phyloP scores from a whole-genome alignment of 2,329 filamentous ascomycete species.

The Coniochaeta hoffmannii region DNA sequence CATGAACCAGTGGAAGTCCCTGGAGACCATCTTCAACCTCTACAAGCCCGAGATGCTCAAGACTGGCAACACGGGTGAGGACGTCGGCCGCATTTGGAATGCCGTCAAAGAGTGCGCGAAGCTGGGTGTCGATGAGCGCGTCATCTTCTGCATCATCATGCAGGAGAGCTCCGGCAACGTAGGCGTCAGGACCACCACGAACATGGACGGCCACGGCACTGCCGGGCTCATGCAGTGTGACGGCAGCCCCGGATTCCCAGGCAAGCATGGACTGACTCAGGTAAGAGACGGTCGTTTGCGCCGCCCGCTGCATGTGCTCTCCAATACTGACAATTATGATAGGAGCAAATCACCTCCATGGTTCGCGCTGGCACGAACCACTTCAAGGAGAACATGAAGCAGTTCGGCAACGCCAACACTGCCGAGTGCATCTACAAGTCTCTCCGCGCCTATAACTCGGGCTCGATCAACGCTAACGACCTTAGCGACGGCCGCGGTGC shows the following conservation, averaged over 20 bases:
- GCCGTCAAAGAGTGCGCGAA: constrained; percentile 21
- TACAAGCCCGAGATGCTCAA: constrained; percentile 23
- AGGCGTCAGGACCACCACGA: constrained; percentile 25
- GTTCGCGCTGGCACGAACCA: constrained; percentile 18
- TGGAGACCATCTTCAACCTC: constrained; percentile 25
- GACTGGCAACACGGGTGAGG: constrained; percentile 22
- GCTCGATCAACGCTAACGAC: constrained; percentile 24
- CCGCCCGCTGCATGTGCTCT: neutral
- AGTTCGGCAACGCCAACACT: constrained; percentile 19
- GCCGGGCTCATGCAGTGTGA: constrained; percentile 32
- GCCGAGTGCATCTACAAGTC: constrained; percentile 28
- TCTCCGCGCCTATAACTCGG: constrained; percentile 32
- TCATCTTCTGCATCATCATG: constrained; percentile 33
- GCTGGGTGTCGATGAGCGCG: constrained; percentile 25
- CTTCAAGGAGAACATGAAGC: constrained; percentile 17
- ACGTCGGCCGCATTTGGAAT: constrained; percentile 25
- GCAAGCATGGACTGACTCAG: constrained; percentile 21
- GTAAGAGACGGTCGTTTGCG: constrained; percentile 9
- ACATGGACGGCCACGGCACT: constrained; percentile 23
- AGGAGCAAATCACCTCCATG: constrained; percentile 27
- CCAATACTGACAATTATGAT: neutral
- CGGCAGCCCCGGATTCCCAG: constrained; percentile 25
- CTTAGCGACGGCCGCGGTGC: constrained; percentile 27
- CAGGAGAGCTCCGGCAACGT: constrained; percentile 32
- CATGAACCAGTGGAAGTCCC: constrained; percentile 23